Evolutionary conservation across 164 flowering plant genomes (phyloP).

Genomic region (Piper betle): DNA sequence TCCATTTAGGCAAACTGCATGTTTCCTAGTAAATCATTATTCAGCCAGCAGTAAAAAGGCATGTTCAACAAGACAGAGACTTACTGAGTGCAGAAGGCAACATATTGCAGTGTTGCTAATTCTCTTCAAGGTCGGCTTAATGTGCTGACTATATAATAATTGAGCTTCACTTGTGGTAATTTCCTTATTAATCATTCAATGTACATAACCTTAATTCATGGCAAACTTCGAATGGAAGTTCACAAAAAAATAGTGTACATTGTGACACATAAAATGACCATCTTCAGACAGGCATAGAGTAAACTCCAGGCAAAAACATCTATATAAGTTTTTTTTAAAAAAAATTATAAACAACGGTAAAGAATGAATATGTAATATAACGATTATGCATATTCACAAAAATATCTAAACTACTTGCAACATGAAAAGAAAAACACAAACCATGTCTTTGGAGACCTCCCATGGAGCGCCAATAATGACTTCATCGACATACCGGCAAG

Average conservation of each 20-base stretch:
- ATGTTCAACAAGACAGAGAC: too few relatives aligned
- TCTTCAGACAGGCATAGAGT: not conserved
- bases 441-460: conserved; percentile 91
- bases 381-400: not conserved
- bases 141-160: too few relatives aligned
- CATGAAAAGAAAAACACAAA: conserved; percentile 21
- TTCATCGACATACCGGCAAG: conserved; percentile 91
- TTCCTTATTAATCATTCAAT: too few relatives aligned
- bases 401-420: not conserved
- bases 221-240: not conserved
- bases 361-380: not conserved
- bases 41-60: too few relatives aligned
- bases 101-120: too few relatives aligned
- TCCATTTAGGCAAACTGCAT: too few relatives aligned
- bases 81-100: too few relatives aligned
- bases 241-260: not conserved
- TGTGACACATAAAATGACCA: not conserved
- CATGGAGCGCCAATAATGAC: conserved; percentile 98
- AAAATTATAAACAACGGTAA: not conserved
- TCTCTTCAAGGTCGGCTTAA: too few relatives aligned
- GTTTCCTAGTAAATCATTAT: too few relatives aligned
- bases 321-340: not conserved
- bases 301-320: not conserved
- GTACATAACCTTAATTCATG: not conserved
- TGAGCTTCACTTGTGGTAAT: too few relatives aligned